Evolutionary conservation across 2,329 filamentous ascomycete genomes (phyloP), one percentile per base, ranked within the genome.

Genomic region (Microcyclosporella mali): DNA sequence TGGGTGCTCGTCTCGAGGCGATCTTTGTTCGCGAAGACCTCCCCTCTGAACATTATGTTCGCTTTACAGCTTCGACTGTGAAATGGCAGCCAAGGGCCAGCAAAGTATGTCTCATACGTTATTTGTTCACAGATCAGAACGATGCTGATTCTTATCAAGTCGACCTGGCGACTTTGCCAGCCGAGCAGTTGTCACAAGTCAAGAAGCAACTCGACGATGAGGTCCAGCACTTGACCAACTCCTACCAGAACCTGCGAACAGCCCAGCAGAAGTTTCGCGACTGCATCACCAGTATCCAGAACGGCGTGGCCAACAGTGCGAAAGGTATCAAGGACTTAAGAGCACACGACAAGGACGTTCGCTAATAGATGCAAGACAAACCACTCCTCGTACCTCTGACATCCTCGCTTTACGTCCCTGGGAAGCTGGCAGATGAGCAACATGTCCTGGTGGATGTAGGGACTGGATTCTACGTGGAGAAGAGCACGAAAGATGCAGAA

Each of bases 181-280:
- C 83, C 18, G 85, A 87, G 54, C 90, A 95, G 69, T 84, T 98
- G 55, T 83, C 81, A 55, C 81, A 88, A 57, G 83, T 98, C 56
- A 95, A 98, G 74, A 88, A 92, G 66, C 90, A 95, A 66, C 83
- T 98, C 54, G 90, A 95, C 66, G 84, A 92, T 60, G 92, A 98
- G 69, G 83, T 98, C 53, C 88, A 95, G 64, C 90, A 97, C 71
- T 79, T 98, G 54, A 94, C 88, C 2, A 78, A 74, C 44, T 97
- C 92, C 8, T 95, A 94, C 70, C 77, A 84, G 38, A 92, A 94
- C 64, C 80, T 98, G 1, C 86, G 89, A 52, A 82, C 83, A 40
- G 92, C 92, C 2, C 92, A 97, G 65, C 77, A 80, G 41, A 95
- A 94, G 65, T 98, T 98, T 71, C 78, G 79, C 43, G 90, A 97